These are phyloP conservation scores for Xylaria grammica DNA, from an alignment of 495 filamentous ascomycete species.

Conservation along the genomic window DNA sequence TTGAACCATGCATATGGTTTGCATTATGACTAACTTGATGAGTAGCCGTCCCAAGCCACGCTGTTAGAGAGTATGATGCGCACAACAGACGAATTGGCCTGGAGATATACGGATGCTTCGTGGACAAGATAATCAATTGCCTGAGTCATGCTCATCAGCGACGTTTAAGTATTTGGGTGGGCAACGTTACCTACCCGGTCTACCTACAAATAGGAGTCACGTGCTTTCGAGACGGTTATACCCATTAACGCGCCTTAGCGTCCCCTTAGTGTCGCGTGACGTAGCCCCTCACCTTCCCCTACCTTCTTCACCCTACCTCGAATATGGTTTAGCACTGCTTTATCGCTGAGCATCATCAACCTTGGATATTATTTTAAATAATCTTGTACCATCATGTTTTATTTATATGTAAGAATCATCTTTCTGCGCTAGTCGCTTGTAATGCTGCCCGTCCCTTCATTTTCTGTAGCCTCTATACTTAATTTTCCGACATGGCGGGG, in stretches of 20 bases:
- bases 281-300: slow-evolving; percentile 15
- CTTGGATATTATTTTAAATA: neutral
- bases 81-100: too few relatives aligned
- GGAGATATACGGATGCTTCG: too few relatives aligned
- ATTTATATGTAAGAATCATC: neutral
- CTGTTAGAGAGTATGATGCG: too few relatives aligned
- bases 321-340: neutral
- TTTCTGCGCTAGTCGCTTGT: neutral
- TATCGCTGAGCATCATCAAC: neutral
- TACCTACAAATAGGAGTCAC: slow-evolving; percentile 24
- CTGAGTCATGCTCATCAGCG: too few relatives aligned
- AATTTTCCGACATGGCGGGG: slow-evolving; percentile 28
- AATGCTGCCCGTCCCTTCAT: neutral
- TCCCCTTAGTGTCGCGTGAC: slow-evolving; percentile 17
- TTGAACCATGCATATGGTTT: too few relatives aligned
- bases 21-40: too few relatives aligned
- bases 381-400: neutral
- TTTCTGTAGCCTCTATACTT: neutral
- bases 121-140: too few relatives aligned
- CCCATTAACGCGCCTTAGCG: neutral
- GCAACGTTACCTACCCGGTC: neutral
- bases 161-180: too few relatives aligned
- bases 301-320: too few relatives aligned
- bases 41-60: too few relatives aligned
- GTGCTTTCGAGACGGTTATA: slow-evolving; percentile 33